phyloP scores from a whole-genome alignment of 2,329 filamentous ascomycete species.

The Trichoderma aggressivum region DNA sequence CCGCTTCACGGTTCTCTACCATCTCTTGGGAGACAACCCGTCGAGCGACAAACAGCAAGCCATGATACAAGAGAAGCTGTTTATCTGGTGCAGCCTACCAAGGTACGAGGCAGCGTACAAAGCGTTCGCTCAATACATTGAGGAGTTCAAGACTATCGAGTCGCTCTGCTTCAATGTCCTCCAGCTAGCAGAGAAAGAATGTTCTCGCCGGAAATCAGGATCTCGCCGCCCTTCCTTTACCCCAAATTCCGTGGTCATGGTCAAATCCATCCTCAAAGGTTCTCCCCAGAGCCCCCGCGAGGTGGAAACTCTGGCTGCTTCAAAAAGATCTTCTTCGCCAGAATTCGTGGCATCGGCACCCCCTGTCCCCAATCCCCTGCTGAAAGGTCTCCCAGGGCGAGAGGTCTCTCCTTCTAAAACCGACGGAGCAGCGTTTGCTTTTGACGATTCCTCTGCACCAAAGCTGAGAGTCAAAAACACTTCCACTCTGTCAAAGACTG shows the following conservation, averaged over 20 bases:
- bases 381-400: constrained; percentile 38
- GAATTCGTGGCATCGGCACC: constrained; percentile 13
- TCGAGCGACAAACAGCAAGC: constrained; percentile 23
- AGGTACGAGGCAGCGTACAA: constrained; percentile 30
- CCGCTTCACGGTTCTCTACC: constrained; percentile 35
- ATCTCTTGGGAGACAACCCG: constrained; percentile 30
- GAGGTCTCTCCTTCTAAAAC: constrained; percentile 39
- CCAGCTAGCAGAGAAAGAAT: constrained; percentile 20
- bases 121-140: constrained; percentile 31
- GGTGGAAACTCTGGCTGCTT: constrained; percentile 11
- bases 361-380: constrained; percentile 41
- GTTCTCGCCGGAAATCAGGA: not conserved
- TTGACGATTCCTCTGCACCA: constrained; percentile 32
- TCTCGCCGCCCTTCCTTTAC: not conserved
- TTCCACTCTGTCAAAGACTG: constrained; percentile 32
- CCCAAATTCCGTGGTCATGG: constrained; percentile 1
- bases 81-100: constrained; percentile 33
- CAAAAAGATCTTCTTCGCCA: constrained; percentile 3
- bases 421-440: constrained; percentile 35
- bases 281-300: constrained; percentile 18
- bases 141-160: constrained; percentile 36
- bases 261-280: constrained; percentile 10
- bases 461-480: constrained; percentile 31
- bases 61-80: constrained; percentile 31
- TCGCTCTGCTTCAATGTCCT: constrained; percentile 29